phyloP scores from a whole-genome alignment of 495 filamentous ascomycete species.

The Emericellopsis terricola region DNA sequence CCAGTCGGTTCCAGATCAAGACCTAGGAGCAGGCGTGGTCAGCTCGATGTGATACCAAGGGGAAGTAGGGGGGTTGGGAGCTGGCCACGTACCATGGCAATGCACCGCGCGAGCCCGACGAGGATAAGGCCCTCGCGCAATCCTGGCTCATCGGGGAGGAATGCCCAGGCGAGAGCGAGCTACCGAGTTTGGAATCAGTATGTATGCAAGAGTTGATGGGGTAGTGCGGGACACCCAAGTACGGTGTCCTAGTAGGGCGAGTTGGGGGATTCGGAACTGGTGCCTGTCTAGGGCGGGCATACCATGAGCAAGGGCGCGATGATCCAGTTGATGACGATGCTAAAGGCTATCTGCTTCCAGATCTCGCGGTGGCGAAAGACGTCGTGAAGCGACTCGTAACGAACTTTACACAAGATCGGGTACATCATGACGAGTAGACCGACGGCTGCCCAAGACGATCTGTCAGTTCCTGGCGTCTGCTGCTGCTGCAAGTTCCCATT shows the following conservation, averaged over 20 bases:
- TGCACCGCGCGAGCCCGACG: constrained; percentile 62
- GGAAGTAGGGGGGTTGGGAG: no score
- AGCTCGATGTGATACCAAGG: no score
- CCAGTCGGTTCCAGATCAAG: constrained; percentile 61
- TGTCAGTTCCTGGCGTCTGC: no score
- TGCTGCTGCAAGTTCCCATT: no score
- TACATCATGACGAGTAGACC: constrained; percentile 92
- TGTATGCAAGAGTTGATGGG: background rate
- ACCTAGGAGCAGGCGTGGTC: no score
- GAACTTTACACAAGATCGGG: constrained; percentile 85
- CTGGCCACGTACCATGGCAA: no score
- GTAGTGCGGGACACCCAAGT: no score
- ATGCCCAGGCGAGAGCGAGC: constrained; percentile 65
- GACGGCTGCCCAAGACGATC: constrained; percentile 32
- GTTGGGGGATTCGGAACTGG: no score
- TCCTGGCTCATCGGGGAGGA: constrained; percentile 51
- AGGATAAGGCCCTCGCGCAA: constrained; percentile 59
- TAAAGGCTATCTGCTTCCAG: constrained; percentile 70
- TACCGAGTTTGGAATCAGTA: constrained; percentile 13
- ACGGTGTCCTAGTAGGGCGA: no score
- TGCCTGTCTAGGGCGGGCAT: constrained; percentile 6
- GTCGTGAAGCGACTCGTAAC: constrained; percentile 60
- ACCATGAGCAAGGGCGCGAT: constrained; percentile 85
- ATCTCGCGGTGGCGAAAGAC: constrained; percentile 40
- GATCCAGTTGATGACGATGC: constrained; percentile 73